Evolutionary conservation across 768 basidiomycete species (phyloP), one percentile per base, ranked within the genome.

Genomic region (Suillus decipiens): DNA sequence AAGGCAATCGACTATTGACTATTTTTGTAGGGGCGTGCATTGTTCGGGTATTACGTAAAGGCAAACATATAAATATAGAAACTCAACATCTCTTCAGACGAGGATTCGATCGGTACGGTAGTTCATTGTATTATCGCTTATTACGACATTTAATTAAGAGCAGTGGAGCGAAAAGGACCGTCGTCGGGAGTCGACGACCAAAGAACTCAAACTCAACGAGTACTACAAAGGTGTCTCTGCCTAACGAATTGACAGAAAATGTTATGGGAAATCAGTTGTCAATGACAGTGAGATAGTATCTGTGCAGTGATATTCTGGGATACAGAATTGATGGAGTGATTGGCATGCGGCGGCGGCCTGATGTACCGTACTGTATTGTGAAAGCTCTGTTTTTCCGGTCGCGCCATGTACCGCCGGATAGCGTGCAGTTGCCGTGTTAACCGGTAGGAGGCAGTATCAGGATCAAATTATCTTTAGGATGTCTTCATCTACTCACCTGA

Each of bases 1-100:
- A 62, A 64, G 56, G 54, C 24, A 64, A 64, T 64, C 48, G 63
- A 54, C 14, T 34, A 36, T 34, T 59, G n/a, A 34, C 47, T 63
- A 61, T 63, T 53, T 53, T 53, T 53, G 19, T 31, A 53, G n/a
- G 19, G 33, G 51, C 9, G 5, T 33, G 9, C 17, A 53, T 53
- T 53, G 51, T 53, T 34, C 11, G 19, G 19, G 2, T 33, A 53
- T 53, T 53, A 53, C 19, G 6, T 53, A 53, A 53, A 17, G 11
- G 28, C 28, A n/a, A n/a, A n/a, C n/a, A 28, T 28, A 3, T 11
- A 12, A 19, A 12, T 1, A 12, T 34, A 33, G 51, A n/a, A 53
- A 53, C 51, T 34, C 51, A 12, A 53, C 51, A 53, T 53, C 2
- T 53, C 51, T 53, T 34, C 51, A 53, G 51, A 53, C 51, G 28